Percentiles rank a stretch among this genome's conserved stretches.
Evolutionary conservation across 305 asterid species (phyloP).

Genomic region (Coffea humblotiana): DNA sequence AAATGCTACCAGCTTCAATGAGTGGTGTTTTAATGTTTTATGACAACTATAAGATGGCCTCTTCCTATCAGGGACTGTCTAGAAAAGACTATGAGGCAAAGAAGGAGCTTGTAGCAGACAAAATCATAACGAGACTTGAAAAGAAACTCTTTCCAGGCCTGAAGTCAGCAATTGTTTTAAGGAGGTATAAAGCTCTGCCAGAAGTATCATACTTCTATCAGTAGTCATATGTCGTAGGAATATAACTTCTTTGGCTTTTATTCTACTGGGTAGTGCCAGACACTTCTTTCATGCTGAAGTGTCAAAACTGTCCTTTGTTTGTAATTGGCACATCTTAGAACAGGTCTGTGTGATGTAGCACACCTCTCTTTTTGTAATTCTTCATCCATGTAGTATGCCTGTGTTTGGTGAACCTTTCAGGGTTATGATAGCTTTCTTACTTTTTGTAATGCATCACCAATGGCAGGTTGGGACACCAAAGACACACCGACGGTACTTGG

Average conservation of each 20-base stretch:
- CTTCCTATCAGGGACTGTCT: slow-evolving; percentile 66
- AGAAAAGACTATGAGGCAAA: slow-evolving; percentile 72
- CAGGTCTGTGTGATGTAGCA: background rate
- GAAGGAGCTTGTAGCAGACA: slow-evolving; percentile 80
- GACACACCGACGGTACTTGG: slow-evolving; percentile 91
- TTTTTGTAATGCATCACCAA: slow-evolving; percentile 13
- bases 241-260: background rate
- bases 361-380: background rate
- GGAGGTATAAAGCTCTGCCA: slow-evolving; percentile 50
- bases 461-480: slow-evolving; percentile 97
- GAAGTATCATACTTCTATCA: background rate
- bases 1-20: background rate
- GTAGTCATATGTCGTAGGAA: background rate
- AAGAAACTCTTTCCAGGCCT: slow-evolving; percentile 87
- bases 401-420: slow-evolving; percentile 5
- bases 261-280: background rate
- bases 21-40: slow-evolving; percentile 3
- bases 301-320: background rate
- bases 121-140: slow-evolving; percentile 80
- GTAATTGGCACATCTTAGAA: background rate
- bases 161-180: slow-evolving; percentile 65
- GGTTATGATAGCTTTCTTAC: slow-evolving; percentile 11
- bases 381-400: slow-evolving; percentile 5
- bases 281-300: background rate
- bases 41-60: slow-evolving; percentile 18